Conservation (phyloP, 2,329 filamentous ascomycete species). For the Fusarium graminum region DNA sequence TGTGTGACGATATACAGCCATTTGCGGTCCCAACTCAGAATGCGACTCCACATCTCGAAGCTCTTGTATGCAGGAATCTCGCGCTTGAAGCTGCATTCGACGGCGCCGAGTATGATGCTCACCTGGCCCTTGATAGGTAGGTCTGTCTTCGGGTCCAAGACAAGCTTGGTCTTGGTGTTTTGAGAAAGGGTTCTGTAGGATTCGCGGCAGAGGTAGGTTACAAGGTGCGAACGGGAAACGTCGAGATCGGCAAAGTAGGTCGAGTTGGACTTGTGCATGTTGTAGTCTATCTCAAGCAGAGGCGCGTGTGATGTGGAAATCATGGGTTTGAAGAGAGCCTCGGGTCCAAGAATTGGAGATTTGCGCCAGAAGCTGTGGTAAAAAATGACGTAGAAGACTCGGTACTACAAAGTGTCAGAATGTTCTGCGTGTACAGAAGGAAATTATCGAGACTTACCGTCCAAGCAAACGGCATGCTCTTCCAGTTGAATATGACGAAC, state of each 20-base stretch:
- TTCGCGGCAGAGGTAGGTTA: conserved; percentile 74
- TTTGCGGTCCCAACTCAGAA: conserved; percentile 83
- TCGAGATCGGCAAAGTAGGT: conserved; percentile 93
- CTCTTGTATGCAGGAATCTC: conserved; percentile 77
- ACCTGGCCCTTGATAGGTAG: conserved; percentile 66
- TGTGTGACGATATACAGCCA: conserved; percentile 84
- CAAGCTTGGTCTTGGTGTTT: conserved; percentile 64
- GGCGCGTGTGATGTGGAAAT: conserved; percentile 76
- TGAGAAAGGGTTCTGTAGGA: conserved; percentile 66
- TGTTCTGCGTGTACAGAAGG: background rate
- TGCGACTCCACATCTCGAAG: conserved; percentile 80
- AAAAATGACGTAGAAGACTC: conserved; percentile 69
- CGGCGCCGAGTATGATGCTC: conserved; percentile 77
- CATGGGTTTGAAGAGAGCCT: conserved; percentile 79
- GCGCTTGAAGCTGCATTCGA: conserved; percentile 78
- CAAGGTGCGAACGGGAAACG: conserved; percentile 82
- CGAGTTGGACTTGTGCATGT: conserved; percentile 84
- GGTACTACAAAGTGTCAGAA: conserved; percentile 58
- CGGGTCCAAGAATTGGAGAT: conserved; percentile 64
- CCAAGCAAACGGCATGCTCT: conserved; percentile 81
- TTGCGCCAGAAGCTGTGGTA: conserved; percentile 66
- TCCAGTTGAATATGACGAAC: conserved; percentile 75
- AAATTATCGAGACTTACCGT: conserved; percentile 67
- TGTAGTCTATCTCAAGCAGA: conserved; percentile 86
- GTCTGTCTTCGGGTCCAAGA: conserved; percentile 62